Base-by-base conservation (phyloP, 768 basidiomycete genomes). In the Naematelia aurantialba region DNA sequence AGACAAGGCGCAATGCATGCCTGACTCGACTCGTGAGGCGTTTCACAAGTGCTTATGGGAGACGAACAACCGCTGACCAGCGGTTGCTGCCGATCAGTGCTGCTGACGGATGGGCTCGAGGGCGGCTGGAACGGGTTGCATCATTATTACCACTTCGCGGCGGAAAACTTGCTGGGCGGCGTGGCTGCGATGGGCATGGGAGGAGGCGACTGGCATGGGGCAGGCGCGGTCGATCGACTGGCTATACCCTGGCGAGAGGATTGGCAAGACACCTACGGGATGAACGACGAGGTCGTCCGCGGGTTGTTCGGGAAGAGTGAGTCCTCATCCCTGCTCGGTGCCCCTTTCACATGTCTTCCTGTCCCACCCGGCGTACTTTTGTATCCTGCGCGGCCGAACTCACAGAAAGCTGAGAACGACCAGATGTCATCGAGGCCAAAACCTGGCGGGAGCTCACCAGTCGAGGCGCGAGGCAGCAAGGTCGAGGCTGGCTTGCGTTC, bases 141-240 rank as follows among this genome's bases (percentile, higher is more conserved):
- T 39, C 34, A 39, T 17, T 62, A 58, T 51, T 62, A 62, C 53
- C 60, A 62, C 45, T 62, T 62, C 45, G 60, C 60, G 1, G 50
- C 49, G 2, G 60, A 62, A 46, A 56, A 62, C n/a, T 49, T 58
- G 3, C 45, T 62, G 4, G 60, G 60, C 29, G 56, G 47, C 10
- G 10, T 62, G 5, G 60, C 60, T 11, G 60, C 60, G n/a, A 44
- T 62, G 29, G 56, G 56, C 47, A 19, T 14, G 25, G 19, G 45
- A 13, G 45, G 45, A 31, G 27, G 17, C 10, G 56, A 31, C 12
- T n/a, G n/a, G n/a, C n/a, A n/a, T n/a, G n/a, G n/a, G n/a, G 30
- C 49, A 39, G 17, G 34, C 34, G 34, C 8, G 8, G 34, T 55
- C 2, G 56, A 53, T 30, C 12, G 50, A 48, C 26, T 62, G 17